Base-by-base conservation (phyloP, 768 basidiomycete species). In the Calocybe cyanea region DNA sequence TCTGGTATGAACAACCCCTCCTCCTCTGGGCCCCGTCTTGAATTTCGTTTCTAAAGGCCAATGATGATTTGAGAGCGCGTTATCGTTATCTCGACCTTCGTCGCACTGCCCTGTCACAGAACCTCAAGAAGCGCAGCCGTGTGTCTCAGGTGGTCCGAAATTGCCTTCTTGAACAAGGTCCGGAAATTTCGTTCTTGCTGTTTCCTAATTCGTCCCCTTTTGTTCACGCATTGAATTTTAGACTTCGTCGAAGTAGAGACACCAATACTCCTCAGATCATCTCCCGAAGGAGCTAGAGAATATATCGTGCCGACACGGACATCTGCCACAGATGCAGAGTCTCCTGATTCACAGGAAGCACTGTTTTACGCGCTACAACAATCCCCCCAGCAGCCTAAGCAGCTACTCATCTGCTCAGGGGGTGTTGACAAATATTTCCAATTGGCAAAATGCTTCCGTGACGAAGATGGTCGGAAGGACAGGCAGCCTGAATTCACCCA, bases 401-500 rank as follows among this genome's bases (percentile, higher is more conserved):
- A 96, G 60, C 73, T 96, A 4, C 75, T 97, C 45, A 87, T 96
- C 18, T 85, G 85, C 51, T 95, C 93, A 7, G 94, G 93, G 14
- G 83, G 76, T 2, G 75, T 94, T n/a, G 87, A 92, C 59, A 81
- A 77, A 53, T 97, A 97, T 66, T 97, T 81, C 66, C 94, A 97
- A 63, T 74, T 97, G 43, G 94, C 94, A 11, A 81, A 81, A 53
- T 97, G 94, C 67, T 97, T 97, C 73, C 80, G 94, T 36, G 94
- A 97, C 63, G 94, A 97, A 65, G 92, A 91, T 58, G 92, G 93
- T 3, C 77, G 94, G 46, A 93, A 88, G 64, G 94, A 97, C 62
- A 78, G 94, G 35, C 94, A 97, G 60, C 93, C 94, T 0, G 94
- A 97, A 64, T 97, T 97, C 66, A 97, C 94, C 17, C 94, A 97